Base-by-base conservation (phyloP, 345 rosid species). In the Ceriops tagal region DNA sequence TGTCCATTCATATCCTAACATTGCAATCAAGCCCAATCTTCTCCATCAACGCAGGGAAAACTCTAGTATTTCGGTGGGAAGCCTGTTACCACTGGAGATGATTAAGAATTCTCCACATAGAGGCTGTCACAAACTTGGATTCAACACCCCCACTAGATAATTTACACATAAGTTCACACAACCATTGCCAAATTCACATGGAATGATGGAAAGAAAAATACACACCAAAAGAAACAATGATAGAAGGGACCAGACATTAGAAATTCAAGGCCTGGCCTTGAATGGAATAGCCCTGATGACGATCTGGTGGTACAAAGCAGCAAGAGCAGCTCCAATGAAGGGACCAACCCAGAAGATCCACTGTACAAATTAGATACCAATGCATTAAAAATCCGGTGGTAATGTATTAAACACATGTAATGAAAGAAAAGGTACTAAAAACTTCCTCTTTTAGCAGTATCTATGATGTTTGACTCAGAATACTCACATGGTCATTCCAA, bases 101-200 rank as follows among this genome's bases (percentile, higher is more conserved):
- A 51, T 11, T 11, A 68, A 65, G 65, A 75, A 79, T 75, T 52
- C 73, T 71, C 56, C 74, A 65, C 53, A 63, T 18, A 43, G 43
- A 64, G 64, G 64, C 19, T 65, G 51, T 58, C 72, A 51, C 66
- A 52, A 64, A 6, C 58, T 27, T 22, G 5, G 18, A 55, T 62
- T 73, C 24, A 52, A 5, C 65, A 67, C 5, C 51, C 65, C 19
- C 39, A 39, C 65, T 66, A 61, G 57, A 73, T 76, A 63, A 76
- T 80, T 76, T 80, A 79, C 85, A 69, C 82, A 67, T 31, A 56
- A n/a, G 71, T 69, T 73, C n/a, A 65, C 63, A n/a, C 59, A 43
- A 69, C 66, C 18, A 67, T 76, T 65, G 70, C 62, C 71, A 68
- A 26, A 19, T 0, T 3, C 20, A 57, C 64, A 53, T 52, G 5